These are phyloP conservation scores for Heritiera fomes DNA, from an alignment of 345 rosid species.

Conservation along the genomic window DNA sequence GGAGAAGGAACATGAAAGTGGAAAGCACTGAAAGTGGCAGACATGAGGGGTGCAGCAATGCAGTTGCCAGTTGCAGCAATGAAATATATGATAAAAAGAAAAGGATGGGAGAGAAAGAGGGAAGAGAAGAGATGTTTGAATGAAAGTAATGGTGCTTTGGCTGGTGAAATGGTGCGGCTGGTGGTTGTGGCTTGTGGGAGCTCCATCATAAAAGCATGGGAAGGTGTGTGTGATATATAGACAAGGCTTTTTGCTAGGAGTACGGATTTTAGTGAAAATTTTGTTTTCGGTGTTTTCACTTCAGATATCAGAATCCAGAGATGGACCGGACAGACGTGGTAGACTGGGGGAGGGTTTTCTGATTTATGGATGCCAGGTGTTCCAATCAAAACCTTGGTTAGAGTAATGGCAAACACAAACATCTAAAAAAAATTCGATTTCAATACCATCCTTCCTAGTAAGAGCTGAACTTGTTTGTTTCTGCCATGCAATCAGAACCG, in stretches of 20 bases:
- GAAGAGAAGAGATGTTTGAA: background rate
- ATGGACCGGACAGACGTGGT: slow-evolving; percentile 49
- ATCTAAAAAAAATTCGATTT: background rate
- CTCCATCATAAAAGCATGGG: slow-evolving; percentile 58
- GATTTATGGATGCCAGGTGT: slow-evolving; percentile 54
- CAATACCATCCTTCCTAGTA: slow-evolving; percentile 15
- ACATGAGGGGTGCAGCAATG: slow-evolving; percentile 53
- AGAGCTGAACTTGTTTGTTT: slow-evolving; percentile 31
- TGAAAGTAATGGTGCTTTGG: slow-evolving; percentile 34
- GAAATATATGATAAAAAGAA: slow-evolving; percentile 24
- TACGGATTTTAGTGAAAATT: slow-evolving; percentile 41
- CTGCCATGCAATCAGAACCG: slow-evolving; percentile 36
- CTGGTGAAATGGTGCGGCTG: slow-evolving; percentile 35
- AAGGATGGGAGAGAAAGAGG: slow-evolving; percentile 4
- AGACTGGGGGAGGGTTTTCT: slow-evolving; percentile 32
- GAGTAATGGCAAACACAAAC: slow-evolving; percentile 23
- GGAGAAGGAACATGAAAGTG: slow-evolving; percentile 27
- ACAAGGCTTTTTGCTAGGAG: slow-evolving; percentile 40
- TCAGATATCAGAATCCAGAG: slow-evolving; percentile 37
- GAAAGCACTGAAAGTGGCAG: slow-evolving; percentile 57
- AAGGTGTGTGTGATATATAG: slow-evolving; percentile 53
- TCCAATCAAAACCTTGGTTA: slow-evolving; percentile 38
- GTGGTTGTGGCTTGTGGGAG: slow-evolving; percentile 66
- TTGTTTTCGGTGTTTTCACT: slow-evolving; percentile 49
- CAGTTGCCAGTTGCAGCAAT: slow-evolving; percentile 38